Base-by-base conservation (phyloP, 306 rosid species). In the Prunus fruticosa region DNA sequence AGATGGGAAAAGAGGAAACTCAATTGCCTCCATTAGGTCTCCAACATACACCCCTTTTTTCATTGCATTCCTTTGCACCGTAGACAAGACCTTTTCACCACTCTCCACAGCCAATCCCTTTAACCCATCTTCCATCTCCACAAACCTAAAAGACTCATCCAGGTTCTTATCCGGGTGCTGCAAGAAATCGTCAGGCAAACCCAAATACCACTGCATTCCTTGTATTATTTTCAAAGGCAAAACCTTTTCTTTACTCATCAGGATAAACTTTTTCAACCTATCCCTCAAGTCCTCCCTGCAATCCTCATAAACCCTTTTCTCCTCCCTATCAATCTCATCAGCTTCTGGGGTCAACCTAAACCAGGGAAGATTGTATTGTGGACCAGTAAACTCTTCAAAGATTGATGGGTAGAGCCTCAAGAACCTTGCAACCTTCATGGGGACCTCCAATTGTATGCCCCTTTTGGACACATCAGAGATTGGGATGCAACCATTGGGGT, bases 141-240 rank as follows among this genome's bases (percentile, higher is more conserved):
- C 89, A 78, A 88, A 82, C 87, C 80, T 72, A 78, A 94, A 90
- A 69, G 93, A 87, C 71, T 83, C 94, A 62, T 83, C 97, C 38
- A 90, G 90, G 78, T 90, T 89, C 58, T 20, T 76, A 62, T 87
- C 91, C 1, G 86, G 85, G 54, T 79, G 12, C 30, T 19, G 72
- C 84, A 87, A 74, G 77, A 88, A 86, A 79, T 94, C 91, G 67
- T 84, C 79, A 32, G 98, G 98, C 74, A 94, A 76, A 66, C 98
- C 98, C 84, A 94, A 81, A 87, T 87, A 88, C 98, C 98, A 94
- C 49, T 84, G 86, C 98, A 94, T 88, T 73, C 98, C 97, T 69
- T 86, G 87, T 61, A 91, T 83, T 71, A 94, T 89, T 75, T 89
- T 91, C 77, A 94, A 80, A 43, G 97, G 98, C 67, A 94, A 75